Base-by-base conservation (phyloP, 2,329 filamentous ascomycete species). In the Fusarium agapanthi region DNA sequence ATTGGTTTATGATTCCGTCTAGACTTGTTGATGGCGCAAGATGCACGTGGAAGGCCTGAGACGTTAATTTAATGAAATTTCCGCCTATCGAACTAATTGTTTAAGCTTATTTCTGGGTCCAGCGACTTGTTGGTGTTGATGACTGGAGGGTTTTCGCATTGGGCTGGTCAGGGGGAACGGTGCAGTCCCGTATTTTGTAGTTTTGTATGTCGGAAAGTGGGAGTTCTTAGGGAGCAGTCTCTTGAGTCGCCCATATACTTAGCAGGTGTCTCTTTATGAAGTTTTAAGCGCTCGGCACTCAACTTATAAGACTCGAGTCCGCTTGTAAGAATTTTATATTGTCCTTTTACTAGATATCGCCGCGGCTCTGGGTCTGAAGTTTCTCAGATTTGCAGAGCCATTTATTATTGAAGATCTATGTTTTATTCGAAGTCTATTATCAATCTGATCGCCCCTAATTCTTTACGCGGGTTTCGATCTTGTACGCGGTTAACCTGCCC, bases 81-180 rank as follows among this genome's bases (percentile, higher is more conserved):
- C 48, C 44, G 48, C 47, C 44, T 57, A 48, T 43, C 18, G 37
- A 34, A 48, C 60, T 41, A 63, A 8, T 9, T 20, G 20, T 32
- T 64, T 61, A 64, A 61, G 61, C 55, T 64, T 64, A 41, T 38
- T 61, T 45, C 59, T 44, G 41, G 22, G 40, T 14, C 38, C 7
- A 8, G 30, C 9, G n/a, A 8, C 12, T n/a, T 41, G 6, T 30
- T 3, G 4, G 2, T 6, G 14, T 13, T 53, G 18, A 4, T 38
- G 0, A 22, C 32, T 51, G 32, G 47, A 2, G 9, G 13, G 5
- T 53, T 38, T 28, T 28, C 18, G 24, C n/a, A 53, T 37, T 16
- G 2, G n/a, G 32, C 32, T n/a, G 3, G 24, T 38, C 34, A 38
- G 34, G 24, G 50, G 20, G 1, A 6, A 11, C 15, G n/a, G 20